Evolutionary conservation across 805 yeast species (phyloP).

Genomic region (Candida succiphila): DNA sequence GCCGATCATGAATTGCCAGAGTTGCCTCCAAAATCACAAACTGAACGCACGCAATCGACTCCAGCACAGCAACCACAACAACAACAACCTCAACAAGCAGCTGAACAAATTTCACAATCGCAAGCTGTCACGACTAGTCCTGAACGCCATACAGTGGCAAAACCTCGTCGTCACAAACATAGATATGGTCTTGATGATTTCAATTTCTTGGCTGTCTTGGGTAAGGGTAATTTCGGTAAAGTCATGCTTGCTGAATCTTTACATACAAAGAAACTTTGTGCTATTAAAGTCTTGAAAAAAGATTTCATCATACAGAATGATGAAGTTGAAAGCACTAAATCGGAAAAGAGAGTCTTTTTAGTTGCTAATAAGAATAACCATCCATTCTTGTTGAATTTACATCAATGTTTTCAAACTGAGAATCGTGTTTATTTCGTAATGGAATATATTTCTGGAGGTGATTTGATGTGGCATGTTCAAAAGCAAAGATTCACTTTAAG

Average conservation of each 20-base stretch:
- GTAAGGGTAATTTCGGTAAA: conserved; percentile 98
- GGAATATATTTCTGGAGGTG: conserved; percentile 98
- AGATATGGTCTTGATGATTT: conserved; percentile 92
- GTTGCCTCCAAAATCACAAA: neutral
- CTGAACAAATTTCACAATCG: conserved; percentile 5
- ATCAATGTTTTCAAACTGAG: conserved; percentile 96
- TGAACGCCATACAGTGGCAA: neutral
- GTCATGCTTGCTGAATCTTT: conserved; percentile 95
- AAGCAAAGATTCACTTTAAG: conserved; percentile 79
- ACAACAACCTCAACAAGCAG: conserved; percentile 7
- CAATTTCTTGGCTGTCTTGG: conserved; percentile 86
- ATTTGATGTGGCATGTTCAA: conserved; percentile 98
- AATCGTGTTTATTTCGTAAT: conserved; percentile 95
- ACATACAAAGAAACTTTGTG: conserved; percentile 73
- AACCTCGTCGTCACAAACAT: conserved; percentile 39
- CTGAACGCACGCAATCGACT: no score
- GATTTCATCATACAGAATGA: conserved; percentile 93
- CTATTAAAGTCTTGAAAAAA: conserved; percentile 92
- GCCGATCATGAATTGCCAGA: neutral
- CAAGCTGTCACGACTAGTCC: neutral
- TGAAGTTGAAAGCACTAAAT: conserved; percentile 89
- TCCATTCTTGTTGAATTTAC: conserved; percentile 85
- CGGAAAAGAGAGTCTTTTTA: conserved; percentile 86
- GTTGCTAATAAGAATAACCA: conserved; percentile 71
- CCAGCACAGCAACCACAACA: conserved; percentile 1